Evolutionary conservation across 352 stramenopile genomes (phyloP), one percentile per base, ranked within the genome.

Genomic region (Phytophthora sansomeana): DNA sequence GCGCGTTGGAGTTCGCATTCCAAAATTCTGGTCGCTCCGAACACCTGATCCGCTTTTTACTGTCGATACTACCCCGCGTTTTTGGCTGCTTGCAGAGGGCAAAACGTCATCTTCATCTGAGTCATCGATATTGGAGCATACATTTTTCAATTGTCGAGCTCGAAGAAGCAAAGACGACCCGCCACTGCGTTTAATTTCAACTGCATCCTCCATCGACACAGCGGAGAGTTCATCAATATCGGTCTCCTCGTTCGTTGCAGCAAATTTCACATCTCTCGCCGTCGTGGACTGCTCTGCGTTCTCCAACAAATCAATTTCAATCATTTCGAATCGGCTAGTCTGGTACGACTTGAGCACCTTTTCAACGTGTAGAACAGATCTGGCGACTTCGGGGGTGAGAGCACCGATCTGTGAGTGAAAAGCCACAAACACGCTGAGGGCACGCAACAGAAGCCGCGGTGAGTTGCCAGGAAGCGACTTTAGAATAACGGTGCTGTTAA

Each of bases 351-450:
- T 91, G 6, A 93, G 43, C 4, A 87, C 47, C n/a, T 78, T 74
- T 72, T 95, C 87, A 13, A 95, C 75, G 14, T 89, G 58, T 1
- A 93, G 64, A 46, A 90, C 78, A 0, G 87, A 92, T 14, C 83
- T 70, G 1, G 75, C 81, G 5, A 93, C 66, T 30, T 93, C 87
- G 6, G 75, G 68, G 0, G 87, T 92, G 35, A 95, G 52, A 2
- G 85, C 85, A 11, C 81, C 85, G 50, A 95, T 83, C 35, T 95
- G 87, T 16, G 85, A 85, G 49, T 95, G 79, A 0, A 95, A 60
- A n/a, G 83, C 80, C 1, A 85, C 81, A 66, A 93, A 95, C 5
- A 81, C 83, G 30, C 69, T 58, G 4, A 95, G 54, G 7, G 81
- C 73, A 33, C 83, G 75, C 16, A 93, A 58, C 13, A 93, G 47